Evolutionary conservation across 768 basidiomycete species (phyloP), one percentile per base, ranked within the genome.

Genomic region (Suillus subalutaceus): DNA sequence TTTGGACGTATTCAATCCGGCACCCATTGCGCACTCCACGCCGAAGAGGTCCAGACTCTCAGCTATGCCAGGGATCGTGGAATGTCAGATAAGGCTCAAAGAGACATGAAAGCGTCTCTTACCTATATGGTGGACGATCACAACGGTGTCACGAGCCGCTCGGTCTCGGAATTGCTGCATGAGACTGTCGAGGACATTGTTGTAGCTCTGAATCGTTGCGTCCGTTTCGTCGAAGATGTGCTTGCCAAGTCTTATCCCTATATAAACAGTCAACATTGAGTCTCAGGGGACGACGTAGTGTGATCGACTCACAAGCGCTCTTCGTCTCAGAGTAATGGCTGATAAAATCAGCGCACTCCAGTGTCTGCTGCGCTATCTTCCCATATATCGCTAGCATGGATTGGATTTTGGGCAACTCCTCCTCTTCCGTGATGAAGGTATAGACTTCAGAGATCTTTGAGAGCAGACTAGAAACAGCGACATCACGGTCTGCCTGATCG

Each of bases 301-400:
- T n/a, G 13, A 26, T 2, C 2, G 2, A 68, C 71, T 18, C 53
- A 75, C 74, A 58, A 46, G 73, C 70, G 30, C 63, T 72, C 57
- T 71, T 72, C 13, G 63, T 72, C 57, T 65, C 70, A 16, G 73
- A 68, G 65, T 77, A 77, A 37, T 72, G 71, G 8, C 63, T 64
- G 43, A 75, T 73, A 35, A 77, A 77, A 64, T 74, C 72, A 2
- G 69, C 70, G 44, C 73, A 74, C 55, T 76, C 75, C 8, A 66
- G 67, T 0, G 70, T 72, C 60, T 74, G 70, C 20, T 67, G 63
- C 4, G 67, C 38, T 10, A 66, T 52, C 23, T 55, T 30, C 9
- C 30, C 13, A 12, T 35, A 52, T 32, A 43, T 32, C 10, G 43
- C 55, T 26, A 40, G n/a, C 61, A 46, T 63, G 2, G 46, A 43